These are phyloP conservation scores for Lentinus brumalis DNA, from an alignment of 768 basidiomycete genomes.

Conservation along the genomic window DNA sequence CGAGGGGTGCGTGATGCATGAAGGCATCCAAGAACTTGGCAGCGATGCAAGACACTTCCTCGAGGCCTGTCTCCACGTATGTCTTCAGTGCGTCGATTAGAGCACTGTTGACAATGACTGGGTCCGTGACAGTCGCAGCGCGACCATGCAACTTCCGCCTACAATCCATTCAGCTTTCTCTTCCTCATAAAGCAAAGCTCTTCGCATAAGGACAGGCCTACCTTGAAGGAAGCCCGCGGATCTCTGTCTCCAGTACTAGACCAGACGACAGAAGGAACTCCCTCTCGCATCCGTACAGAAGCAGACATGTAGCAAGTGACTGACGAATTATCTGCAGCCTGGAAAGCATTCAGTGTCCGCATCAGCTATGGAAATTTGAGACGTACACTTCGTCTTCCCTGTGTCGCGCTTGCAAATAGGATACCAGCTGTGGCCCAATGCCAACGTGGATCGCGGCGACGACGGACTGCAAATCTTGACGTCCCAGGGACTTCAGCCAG, in stretches of 20 bases:
- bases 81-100: slow-evolving; percentile 55
- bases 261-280: slow-evolving; percentile 44
- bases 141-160: slow-evolving; percentile 54
- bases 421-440: slow-evolving; percentile 42
- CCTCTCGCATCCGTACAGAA: slow-evolving; percentile 69
- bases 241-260: slow-evolving; percentile 51
- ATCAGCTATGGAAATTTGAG: neutral
- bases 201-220: slow-evolving; percentile 30
- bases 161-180: neutral
- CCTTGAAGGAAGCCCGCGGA: slow-evolving; percentile 58
- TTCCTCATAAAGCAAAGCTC: no score
- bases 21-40: slow-evolving; percentile 68
- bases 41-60: slow-evolving; percentile 52
- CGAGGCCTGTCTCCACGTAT: slow-evolving; percentile 50
- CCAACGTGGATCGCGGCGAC: slow-evolving; percentile 51
- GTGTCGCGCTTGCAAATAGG: slow-evolving; percentile 35
- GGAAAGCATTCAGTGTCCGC: neutral
- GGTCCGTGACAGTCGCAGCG: slow-evolving; percentile 48
- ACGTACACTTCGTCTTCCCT: slow-evolving; percentile 43
- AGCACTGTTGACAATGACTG: slow-evolving; percentile 59
- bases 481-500: slow-evolving; percentile 62
- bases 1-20: slow-evolving; percentile 55
- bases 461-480: slow-evolving; percentile 56
- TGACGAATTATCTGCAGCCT: slow-evolving; percentile 48
- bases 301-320: slow-evolving; percentile 61